Evolutionary conservation across 2,329 filamentous ascomycete genomes (phyloP).

Genomic region (Arachnomyces sp.): DNA sequence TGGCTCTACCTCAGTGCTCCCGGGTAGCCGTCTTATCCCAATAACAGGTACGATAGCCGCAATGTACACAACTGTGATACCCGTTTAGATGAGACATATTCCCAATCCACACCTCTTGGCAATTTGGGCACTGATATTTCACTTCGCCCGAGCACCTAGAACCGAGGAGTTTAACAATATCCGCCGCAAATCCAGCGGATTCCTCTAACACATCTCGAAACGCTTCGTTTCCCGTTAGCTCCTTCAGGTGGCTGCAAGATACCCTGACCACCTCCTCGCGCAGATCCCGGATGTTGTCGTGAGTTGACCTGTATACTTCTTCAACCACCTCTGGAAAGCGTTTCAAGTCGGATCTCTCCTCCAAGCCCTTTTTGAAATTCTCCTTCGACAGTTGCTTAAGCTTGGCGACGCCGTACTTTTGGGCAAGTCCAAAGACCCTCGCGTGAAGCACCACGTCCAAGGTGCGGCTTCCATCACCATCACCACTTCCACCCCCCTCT

Average conservation of each 20-base stretch:
- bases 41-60: background rate
- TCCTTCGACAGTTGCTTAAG: conserved; percentile 8
- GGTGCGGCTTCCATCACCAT: conserved; percentile 57
- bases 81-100: background rate
- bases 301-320: conserved; percentile 5
- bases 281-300: conserved; percentile 1
- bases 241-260: background rate
- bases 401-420: conserved; percentile 6
- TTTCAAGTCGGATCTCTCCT: conserved; percentile 5
- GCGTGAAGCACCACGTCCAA: conserved; percentile 56
- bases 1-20: too few relatives aligned
- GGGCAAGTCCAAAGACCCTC: conserved; percentile 20
- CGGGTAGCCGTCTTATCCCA: too few relatives aligned
- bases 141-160: background rate
- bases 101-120: background rate
- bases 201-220: conserved; percentile 1
- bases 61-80: conserved; percentile 2
- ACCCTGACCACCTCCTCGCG: background rate
- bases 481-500: conserved; percentile 51
- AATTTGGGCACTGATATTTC: background rate
- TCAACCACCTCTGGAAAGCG: conserved; percentile 3
- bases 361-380: conserved; percentile 4
- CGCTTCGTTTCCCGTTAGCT: background rate
- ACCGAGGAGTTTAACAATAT: background rate
- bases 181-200: conserved; percentile 1